phyloP scores from a whole-genome alignment of 176 grass and related monocot genomes.

The Zea mays region Zm-B73-REFERENCE-NAM-5.0 NC_050096.1:52786501-52787000 shows the following conservation, averaged over 20 bases:
- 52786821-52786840: constrained; percentile 21
- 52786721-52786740: no score
- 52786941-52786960: neutral
- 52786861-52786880: constrained; percentile 30
- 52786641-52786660: constrained; percentile 2
- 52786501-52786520: constrained; percentile 14
- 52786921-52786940: neutral
- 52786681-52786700: constrained; percentile 3
- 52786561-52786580: constrained; percentile 25
- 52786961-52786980: neutral
- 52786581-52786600: constrained; percentile 35
- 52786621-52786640: neutral
- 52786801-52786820: constrained; percentile 28
- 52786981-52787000: neutral
- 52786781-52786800: constrained; percentile 26
- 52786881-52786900: constrained; percentile 11
- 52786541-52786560: constrained; percentile 22
- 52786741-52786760: neutral
- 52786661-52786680: neutral
- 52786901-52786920: constrained; percentile 39
- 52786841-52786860: constrained; percentile 51
- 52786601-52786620: no score
- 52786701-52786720: neutral
- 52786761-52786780: constrained; percentile 26
- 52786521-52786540: constrained; percentile 11